Percentiles rank a stretch among this genome's conserved stretches.
These are phyloP conservation scores for Pachysandra terminalis DNA, from an alignment of 164 flowering plant species.

Conservation along the genomic window DNA sequence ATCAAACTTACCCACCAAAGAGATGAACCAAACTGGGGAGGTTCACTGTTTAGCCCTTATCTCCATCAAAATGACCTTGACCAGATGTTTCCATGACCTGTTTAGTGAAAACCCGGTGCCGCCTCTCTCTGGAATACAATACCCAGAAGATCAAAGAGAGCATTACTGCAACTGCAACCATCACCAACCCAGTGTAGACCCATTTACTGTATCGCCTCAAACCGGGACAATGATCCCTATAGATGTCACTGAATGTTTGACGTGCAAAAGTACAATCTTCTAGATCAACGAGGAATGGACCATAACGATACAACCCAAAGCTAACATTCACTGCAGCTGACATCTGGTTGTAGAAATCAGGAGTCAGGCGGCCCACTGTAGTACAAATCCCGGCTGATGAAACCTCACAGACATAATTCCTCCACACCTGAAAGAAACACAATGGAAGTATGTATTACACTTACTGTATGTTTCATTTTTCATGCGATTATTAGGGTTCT, in stretches of 20 bases:
- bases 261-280: constrained; percentile 55
- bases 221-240: constrained; percentile 34
- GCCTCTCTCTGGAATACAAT: constrained; percentile 43
- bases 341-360: constrained; percentile 40
- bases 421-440: constrained; percentile 40
- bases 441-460: not conserved
- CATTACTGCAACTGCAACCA: constrained; percentile 50
- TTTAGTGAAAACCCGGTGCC: constrained; percentile 33
- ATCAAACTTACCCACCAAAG: not conserved
- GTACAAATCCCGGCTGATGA: constrained; percentile 34
- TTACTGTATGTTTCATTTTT: not conserved
- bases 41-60: constrained; percentile 8
- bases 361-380: constrained; percentile 54
- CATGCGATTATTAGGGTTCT: not conserved
- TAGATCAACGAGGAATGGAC: constrained; percentile 41
- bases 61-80: not conserved
- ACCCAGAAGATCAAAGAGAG: constrained; percentile 55
- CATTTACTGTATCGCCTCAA: constrained; percentile 33
- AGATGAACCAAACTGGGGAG: not conserved
- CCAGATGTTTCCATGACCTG: not conserved
- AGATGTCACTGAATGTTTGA: constrained; percentile 34
- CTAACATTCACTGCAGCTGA: constrained; percentile 34
- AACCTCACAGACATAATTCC: constrained; percentile 42
- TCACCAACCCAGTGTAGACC: constrained; percentile 42
- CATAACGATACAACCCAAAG: constrained; percentile 28